A percentile compares a stretch with the other conserved stretches of the same genome.
Evolutionary conservation across 106 monocot genomes (phyloP).

Genomic region (Dendrobium chrysotoxum): DNA sequence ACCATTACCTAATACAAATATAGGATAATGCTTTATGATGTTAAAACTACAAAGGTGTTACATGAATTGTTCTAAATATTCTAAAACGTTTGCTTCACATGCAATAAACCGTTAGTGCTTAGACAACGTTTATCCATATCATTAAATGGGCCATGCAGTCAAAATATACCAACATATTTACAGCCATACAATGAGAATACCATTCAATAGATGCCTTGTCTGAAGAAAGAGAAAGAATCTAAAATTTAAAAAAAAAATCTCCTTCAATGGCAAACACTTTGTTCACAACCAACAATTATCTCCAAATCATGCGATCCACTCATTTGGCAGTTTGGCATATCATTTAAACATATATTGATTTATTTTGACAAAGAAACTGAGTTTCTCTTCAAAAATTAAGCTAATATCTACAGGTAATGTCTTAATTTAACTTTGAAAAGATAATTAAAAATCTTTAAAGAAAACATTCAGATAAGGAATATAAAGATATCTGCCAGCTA

Average conservation of each 20-base stretch:
- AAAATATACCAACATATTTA: neutral
- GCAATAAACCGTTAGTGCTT: neutral
- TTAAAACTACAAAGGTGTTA: neutral
- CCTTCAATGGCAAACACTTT: neutral
- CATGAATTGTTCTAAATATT: neutral
- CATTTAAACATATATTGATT: neutral
- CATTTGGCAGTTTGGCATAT: neutral
- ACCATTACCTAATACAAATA: neutral
- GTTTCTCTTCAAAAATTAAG: neutral
- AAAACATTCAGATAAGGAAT: neutral
- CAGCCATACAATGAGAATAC: neutral
- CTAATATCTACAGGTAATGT: neutral
- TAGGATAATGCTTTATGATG: neutral
- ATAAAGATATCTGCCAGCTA: neutral
- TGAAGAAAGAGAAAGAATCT: neutral
- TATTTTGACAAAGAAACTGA: neutral
- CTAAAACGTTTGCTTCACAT: neutral
- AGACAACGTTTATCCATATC: neutral
- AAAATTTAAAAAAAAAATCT: neutral
- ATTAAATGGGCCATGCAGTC: neutral
- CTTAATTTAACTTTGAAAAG: neutral
- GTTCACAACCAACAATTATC: neutral
- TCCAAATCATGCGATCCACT: neutral
- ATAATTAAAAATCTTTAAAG: neutral
- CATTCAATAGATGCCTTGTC: neutral